Evolutionary conservation across 2,329 filamentous ascomycete genomes (phyloP).

Genomic region (Fusarium sp.): DNA sequence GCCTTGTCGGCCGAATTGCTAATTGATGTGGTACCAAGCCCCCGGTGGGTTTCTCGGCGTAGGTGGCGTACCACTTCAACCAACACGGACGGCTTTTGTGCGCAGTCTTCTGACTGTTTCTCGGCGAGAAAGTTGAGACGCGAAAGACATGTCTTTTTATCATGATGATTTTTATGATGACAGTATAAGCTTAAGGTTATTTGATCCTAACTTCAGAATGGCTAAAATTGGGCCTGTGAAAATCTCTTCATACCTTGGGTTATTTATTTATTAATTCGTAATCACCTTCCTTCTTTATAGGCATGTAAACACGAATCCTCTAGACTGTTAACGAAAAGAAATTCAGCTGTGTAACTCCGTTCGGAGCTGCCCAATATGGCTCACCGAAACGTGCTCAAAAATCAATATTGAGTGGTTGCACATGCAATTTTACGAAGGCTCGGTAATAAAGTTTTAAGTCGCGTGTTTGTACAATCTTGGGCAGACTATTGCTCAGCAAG

Average conservation of each 20-base stretch:
- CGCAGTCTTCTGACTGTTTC: no score
- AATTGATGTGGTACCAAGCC: conserved; percentile 12
- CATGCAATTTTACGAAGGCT: background rate
- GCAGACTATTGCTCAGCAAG: background rate
- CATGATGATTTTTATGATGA: no score
- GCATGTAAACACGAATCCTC: background rate
- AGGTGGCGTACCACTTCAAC: conserved; percentile 8
- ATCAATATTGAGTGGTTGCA: background rate
- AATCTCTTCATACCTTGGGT: background rate
- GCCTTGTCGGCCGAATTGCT: conserved; percentile 27
- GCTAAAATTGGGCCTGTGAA: background rate
- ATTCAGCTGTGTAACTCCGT: background rate
- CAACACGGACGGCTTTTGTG: no score
- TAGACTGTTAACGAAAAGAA: background rate
- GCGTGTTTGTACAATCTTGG: background rate
- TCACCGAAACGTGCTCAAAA: background rate
- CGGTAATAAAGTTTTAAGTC: background rate
- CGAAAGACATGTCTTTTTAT: no score
- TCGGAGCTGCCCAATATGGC: background rate
- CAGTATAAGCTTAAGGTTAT: no score
- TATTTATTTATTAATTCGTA: background rate
- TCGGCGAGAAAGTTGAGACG: no score
- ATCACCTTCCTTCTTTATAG: background rate
- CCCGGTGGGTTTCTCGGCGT: conserved; percentile 6
- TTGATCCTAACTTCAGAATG: background rate